These are phyloP conservation scores for Diophrys sp. DNA, from an alignment of 73 alveolate species.

Conservation along the genomic window DNA sequence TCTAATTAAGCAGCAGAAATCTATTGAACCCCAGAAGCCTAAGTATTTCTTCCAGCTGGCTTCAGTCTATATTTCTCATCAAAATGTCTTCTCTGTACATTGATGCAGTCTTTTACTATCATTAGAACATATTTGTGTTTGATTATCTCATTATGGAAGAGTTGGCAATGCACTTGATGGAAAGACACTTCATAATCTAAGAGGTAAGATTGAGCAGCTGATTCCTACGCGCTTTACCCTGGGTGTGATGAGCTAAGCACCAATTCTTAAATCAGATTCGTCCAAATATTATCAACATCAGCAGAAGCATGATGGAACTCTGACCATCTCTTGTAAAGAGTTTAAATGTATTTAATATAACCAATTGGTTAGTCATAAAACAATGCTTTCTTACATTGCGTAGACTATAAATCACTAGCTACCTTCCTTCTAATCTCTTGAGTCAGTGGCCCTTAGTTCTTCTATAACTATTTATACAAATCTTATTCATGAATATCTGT, in stretches of 20 bases:
- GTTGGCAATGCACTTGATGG: background rate
- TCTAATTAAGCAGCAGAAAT: too few species aligned
- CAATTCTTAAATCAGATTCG: background rate
- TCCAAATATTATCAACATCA: background rate
- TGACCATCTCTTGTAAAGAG: background rate
- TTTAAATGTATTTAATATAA: too few species aligned
- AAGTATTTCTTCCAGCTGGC: background rate
- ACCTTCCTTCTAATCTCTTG: background rate
- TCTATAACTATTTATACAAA: too few species aligned
- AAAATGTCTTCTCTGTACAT: background rate
- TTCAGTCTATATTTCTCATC: background rate
- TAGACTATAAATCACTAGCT: background rate
- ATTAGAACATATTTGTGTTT: background rate
- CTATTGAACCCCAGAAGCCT: too few species aligned
- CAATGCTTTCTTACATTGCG: background rate
- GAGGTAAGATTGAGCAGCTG: too few species aligned
- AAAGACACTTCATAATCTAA: background rate
- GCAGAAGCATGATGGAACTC: background rate
- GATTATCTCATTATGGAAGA: background rate
- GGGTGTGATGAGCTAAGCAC: too few species aligned
- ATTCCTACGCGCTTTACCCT: too few species aligned
- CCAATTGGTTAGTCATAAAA: background rate
- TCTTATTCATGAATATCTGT: constrained; percentile 1
- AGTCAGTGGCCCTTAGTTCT: background rate
- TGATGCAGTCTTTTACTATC: background rate